Base-by-base conservation (phyloP, 2,329 filamentous ascomycete species). In the Trichoderma hamatum region DNA sequence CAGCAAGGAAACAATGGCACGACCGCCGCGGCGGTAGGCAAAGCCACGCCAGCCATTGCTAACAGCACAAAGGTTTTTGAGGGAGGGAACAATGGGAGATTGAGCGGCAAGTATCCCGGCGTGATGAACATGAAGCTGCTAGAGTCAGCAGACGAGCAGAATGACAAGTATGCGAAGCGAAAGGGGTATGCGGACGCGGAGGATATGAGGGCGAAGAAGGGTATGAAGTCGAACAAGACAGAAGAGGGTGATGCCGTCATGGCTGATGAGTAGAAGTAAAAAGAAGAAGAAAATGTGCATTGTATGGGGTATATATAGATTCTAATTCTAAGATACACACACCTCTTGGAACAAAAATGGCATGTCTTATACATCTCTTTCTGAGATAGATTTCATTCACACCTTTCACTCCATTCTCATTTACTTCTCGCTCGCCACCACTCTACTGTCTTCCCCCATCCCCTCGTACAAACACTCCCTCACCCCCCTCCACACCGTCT, bases 401-500 rank as follows among this genome's bases (percentile, higher is more conserved):
- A 16, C 5, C 5, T 43, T 46, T 43, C 14, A 30, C 9, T 21
- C 13, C 19, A 46, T 16, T 54, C 14, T 1, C 52, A 24, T 6
- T 52, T 69, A 64, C 39, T 69, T 69, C 11, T 69, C 67, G 59
- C 49, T 70, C 28, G 43, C 46, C 65, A 73, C 69, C 46, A 69
- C 70, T 71, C 78, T 78, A 69, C 78, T 78, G 69, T 79, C 78
- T 62, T 80, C 78, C 30, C 71, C 74, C 71, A 75, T 75, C 51
- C 73, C 72, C 71, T 81, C 93, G 78, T 94, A 96, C 70, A 99
- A 82, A 80, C 94, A 97, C 68, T 87, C 89, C 73, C 92, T 87
- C 3, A 91, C 88, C 0, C 94, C 95, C 74, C 93, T 89, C 96
- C 96, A 98, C 2, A 98, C 95, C 73, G 89, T 86, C 82, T 97